Evolutionary conservation across 163 green algal genomes (phyloP).

Genomic region (Coccomyxa subellipsoidea): DNA sequence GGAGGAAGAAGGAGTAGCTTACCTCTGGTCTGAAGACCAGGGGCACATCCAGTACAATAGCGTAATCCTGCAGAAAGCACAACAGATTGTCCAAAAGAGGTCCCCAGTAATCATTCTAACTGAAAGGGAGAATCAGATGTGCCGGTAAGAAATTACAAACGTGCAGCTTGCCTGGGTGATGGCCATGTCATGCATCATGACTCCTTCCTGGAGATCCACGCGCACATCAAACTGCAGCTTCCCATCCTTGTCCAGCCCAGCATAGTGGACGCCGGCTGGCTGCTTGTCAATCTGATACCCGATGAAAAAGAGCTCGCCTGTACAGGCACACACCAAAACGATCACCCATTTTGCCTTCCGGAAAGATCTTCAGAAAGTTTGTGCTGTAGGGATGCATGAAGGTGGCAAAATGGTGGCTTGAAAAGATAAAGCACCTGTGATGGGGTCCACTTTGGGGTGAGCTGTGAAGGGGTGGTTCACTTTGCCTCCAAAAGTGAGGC

Average conservation of each 20-base stretch:
- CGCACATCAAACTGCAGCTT: constrained; percentile 28
- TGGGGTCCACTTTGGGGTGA: constrained; percentile 74
- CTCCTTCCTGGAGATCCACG: constrained; percentile 2
- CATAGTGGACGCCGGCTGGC: constrained; percentile 36
- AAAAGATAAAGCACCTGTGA: constrained; percentile 37
- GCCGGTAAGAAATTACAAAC: background rate
- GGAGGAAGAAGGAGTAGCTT: background rate
- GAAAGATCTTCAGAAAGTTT: too few relatives aligned
- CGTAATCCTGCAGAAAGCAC: constrained; percentile 36
- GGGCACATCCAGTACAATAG: constrained; percentile 59
- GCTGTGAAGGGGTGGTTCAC: constrained; percentile 62
- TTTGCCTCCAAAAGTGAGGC: constrained; percentile 25
- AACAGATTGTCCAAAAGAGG: too few relatives aligned
- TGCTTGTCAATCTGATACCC: constrained; percentile 50
- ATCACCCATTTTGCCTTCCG: too few relatives aligned
- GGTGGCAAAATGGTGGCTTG: background rate
- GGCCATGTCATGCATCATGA: constrained; percentile 65
- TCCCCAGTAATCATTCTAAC: constrained; percentile 23
- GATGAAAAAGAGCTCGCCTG: constrained; percentile 60
- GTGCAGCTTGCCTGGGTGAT: constrained; percentile 22
- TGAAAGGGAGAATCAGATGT: background rate
- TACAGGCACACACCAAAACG: too few relatives aligned
- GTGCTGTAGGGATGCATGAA: background rate
- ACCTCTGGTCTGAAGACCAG: constrained; percentile 62
- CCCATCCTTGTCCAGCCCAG: constrained; percentile 27